Base-by-base conservation (phyloP, 495 filamentous ascomycete genomes). In the Xylaria cubensis region DNA sequence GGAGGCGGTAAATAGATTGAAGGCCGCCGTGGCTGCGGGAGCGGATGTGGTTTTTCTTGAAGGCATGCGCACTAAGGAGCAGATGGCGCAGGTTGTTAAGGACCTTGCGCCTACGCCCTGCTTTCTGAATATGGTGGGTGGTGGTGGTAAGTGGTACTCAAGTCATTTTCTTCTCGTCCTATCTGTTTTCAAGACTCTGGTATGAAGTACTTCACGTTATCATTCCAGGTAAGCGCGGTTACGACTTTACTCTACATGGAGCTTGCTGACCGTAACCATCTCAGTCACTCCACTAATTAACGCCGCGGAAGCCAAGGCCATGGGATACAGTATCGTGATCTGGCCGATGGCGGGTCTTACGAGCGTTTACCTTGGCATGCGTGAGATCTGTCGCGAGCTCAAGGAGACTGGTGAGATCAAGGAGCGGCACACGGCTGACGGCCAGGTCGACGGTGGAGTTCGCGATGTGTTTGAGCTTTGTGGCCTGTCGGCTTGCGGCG, bases 21-120 rank as follows among this genome's bases (percentile, higher is more conserved):
- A 84, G 72, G 85, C 80, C 0, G 91, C 90, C 4, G 81, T 87
- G 13, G 83, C 86, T 1, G 82, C 85, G 12, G 91, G 90, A 29
- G 89, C 90, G 1, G 91, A 93, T 71, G 88, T 89, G 0, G 89
- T 83, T 19, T 86, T 93, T 50, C 83, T 94, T 1, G 91, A 93
- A 74, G 91, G 89, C 0, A 82, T 91, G 65, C 87, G 86, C 19
- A 85, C 78, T 4, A 85, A 86, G 66, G 88, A 90, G 32, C 80
- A 90, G 76, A 84, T 84, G 13, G 74, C 78, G n/a, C 77, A 83
- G 64, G 85, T 84, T 1, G 82, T 87, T 5, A 76, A 84, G 61
- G 86, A 87, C 44, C 76, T 91, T n/a, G 83, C 83, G 17, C 77
- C 76, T 1, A 80, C 77, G 78, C 90, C 90, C 1, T 82, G 91